phyloP scores from a whole-genome alignment of 805 yeast genomes.

The Ogataea ganodermae region DNA sequence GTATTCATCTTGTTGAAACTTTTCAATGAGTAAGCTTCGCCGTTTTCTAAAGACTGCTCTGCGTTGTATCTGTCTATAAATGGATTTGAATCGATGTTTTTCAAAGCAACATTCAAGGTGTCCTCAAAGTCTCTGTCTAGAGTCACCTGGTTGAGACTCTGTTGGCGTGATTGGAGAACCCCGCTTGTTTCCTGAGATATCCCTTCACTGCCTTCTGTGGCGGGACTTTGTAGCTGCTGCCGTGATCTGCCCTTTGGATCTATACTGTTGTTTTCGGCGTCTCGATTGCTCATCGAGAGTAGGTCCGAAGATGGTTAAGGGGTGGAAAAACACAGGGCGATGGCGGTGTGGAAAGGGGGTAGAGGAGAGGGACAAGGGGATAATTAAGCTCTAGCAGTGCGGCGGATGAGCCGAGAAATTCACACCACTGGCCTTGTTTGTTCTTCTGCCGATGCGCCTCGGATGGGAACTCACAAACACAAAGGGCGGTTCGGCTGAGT shows the following conservation, averaged over 20 bases:
- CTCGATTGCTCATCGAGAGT: slow-evolving; percentile 17
- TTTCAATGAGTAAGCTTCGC: slow-evolving; percentile 30
- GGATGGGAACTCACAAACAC: not conserved
- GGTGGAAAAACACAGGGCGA: no score
- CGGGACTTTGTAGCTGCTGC: slow-evolving; percentile 8
- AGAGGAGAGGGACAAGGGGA: not conserved
- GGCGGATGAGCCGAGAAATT: not conserved
- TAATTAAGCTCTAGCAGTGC: not conserved
- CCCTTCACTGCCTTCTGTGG: not conserved
- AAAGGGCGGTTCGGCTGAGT: slow-evolving; percentile 1
- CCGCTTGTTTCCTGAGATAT: slow-evolving; percentile 2
- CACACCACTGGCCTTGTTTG: not conserved
- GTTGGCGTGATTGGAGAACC: slow-evolving; percentile 21
- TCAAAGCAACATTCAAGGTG: slow-evolving; percentile 66
- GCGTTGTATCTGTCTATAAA: slow-evolving; percentile 29
- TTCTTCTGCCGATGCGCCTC: not conserved
- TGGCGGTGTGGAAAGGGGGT: no score
- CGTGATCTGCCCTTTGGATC: slow-evolving; percentile 9
- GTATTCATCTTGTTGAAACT: slow-evolving; percentile 34
- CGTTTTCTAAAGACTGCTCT: slow-evolving; percentile 35
- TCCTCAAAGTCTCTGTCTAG: slow-evolving; percentile 65
- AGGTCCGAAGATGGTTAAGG: not conserved
- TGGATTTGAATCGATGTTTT: slow-evolving; percentile 44
- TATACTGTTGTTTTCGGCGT: slow-evolving; percentile 7
- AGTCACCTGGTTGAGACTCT: slow-evolving; percentile 40